A percentile compares a stretch with the other conserved stretches of the same genome.
These are phyloP conservation scores for Epichloe hybrida DNA, from an alignment of 2,329 filamentous ascomycete species.

Conservation along the genomic window DNA sequence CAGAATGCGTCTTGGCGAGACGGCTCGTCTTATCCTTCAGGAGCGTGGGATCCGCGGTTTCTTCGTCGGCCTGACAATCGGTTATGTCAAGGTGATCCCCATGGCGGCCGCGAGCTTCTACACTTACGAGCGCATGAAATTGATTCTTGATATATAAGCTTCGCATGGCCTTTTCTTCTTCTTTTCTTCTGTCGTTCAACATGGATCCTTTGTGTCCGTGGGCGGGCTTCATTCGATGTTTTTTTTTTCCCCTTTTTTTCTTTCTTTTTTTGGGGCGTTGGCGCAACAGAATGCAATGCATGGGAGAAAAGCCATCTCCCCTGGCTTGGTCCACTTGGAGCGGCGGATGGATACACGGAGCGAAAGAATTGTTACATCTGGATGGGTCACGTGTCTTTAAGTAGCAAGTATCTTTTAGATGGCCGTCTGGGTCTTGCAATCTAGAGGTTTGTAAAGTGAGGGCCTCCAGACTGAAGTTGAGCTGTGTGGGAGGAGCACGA, in stretches of 20 bases:
- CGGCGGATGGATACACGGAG: neutral
- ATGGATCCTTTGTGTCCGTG: neutral
- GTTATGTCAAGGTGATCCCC: constrained; percentile 87
- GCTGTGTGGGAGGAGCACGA: too few species aligned
- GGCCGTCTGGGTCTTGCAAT: too few species aligned
- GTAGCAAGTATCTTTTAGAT: too few species aligned
- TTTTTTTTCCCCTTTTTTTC: neutral
- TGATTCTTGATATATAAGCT: constrained; percentile 47
- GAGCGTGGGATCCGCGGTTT: constrained; percentile 73
- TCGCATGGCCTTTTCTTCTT: neutral
- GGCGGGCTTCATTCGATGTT: neutral
- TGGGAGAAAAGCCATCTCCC: neutral
- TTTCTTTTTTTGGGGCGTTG: neutral
- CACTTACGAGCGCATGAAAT: constrained; percentile 52
- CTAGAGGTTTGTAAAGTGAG: too few species aligned
- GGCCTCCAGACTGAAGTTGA: too few species aligned
- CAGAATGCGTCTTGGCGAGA: constrained; percentile 65
- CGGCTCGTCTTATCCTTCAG: constrained; percentile 56
- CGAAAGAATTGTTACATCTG: neutral
- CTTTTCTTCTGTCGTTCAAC: neutral
- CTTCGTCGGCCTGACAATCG: constrained; percentile 86
- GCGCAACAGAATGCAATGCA: neutral
- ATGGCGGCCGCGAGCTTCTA: constrained; percentile 64
- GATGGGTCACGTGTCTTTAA: too few species aligned
- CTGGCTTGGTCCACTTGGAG: neutral